phyloP scores from a whole-genome alignment of 192 early-diverging fungal genomes.

The Ambispora gerdemannii region DNA sequence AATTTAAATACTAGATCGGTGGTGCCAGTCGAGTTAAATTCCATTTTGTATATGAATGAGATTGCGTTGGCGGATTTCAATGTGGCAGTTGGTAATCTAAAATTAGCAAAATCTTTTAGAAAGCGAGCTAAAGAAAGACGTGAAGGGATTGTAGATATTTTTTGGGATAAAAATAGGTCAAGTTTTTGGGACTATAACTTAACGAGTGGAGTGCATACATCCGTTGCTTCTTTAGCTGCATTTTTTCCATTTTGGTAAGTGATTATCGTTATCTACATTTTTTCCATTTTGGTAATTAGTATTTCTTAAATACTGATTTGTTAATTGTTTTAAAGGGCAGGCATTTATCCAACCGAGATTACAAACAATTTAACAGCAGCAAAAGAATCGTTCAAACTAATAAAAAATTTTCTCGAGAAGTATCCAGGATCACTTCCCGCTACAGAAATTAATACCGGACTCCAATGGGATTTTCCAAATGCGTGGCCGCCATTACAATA shows the following conservation, averaged over 20 bases:
- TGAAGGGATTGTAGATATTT: slow-evolving; percentile 48
- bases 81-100: slow-evolving; percentile 5
- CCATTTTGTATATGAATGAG: slow-evolving; percentile 62
- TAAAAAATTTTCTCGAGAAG: slow-evolving; percentile 34
- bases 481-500: slow-evolving; percentile 69
- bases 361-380: slow-evolving; percentile 31
- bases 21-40: slow-evolving; percentile 70
- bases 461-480: slow-evolving; percentile 76
- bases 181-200: slow-evolving; percentile 60
- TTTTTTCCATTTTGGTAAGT: slow-evolving; percentile 66
- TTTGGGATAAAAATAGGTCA: slow-evolving; percentile 48
- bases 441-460: slow-evolving; percentile 51
- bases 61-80: slow-evolving; percentile 37
- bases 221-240: slow-evolving; percentile 45
- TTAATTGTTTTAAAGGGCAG: slow-evolving; percentile 25
- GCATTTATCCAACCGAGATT: slow-evolving; percentile 29
- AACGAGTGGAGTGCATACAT: slow-evolving; percentile 31
- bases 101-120: slow-evolving; percentile 30
- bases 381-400: slow-evolving; percentile 40
- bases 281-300: slow-evolving; percentile 60
- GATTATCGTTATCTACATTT: slow-evolving; percentile 40
- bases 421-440: slow-evolving; percentile 63
- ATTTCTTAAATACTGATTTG: slow-evolving; percentile 3
- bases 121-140: slow-evolving; percentile 37
- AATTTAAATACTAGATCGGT: slow-evolving; percentile 53